These are phyloP conservation scores for Wickerhamomyces xylosicus DNA, from an alignment of 805 yeast genomes.

Conservation along the genomic window DNA sequence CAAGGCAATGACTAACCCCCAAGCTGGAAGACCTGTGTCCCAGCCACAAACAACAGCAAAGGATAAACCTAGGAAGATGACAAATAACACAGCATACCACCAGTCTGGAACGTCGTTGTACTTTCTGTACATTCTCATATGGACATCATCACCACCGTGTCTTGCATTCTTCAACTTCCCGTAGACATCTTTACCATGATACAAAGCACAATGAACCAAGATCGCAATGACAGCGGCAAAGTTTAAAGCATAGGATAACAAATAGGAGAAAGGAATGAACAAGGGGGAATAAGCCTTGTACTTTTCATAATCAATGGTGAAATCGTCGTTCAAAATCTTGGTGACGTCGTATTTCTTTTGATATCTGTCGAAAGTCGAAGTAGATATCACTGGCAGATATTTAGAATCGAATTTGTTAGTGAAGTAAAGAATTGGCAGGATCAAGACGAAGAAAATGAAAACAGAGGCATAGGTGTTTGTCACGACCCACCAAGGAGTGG, in stretches of 20 bases:
- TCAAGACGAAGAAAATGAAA: conserved; percentile 39
- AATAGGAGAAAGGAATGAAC: conserved; percentile 47
- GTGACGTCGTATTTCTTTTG: conserved; percentile 36
- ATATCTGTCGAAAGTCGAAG: conserved; percentile 38
- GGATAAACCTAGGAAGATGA: conserved; percentile 18
- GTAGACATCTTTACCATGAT: conserved; percentile 46
- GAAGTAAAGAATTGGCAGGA: conserved; percentile 39
- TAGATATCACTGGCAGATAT: conserved; percentile 47
- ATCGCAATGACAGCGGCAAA: conserved; percentile 59
- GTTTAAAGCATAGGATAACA: conserved; percentile 43
- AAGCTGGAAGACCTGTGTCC: conserved; percentile 49
- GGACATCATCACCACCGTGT: conserved; percentile 35
- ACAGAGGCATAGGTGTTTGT: conserved; percentile 33
- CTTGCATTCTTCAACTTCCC: conserved; percentile 25
- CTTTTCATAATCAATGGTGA: conserved; percentile 30
- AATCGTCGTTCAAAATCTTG: conserved; percentile 32
- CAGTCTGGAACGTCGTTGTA: conserved; percentile 65
- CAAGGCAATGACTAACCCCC: conserved; percentile 52
- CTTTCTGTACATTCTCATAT: conserved; percentile 39
- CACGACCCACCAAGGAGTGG: conserved; percentile 36
- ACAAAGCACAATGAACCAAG: conserved; percentile 46
- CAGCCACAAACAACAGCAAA: conserved; percentile 24
- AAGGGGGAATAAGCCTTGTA: conserved; percentile 48
- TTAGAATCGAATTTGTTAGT: conserved; percentile 48
- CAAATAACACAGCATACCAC: conserved; percentile 24